Percentiles rank a stretch among this genome's conserved stretches.
phyloP scores from a whole-genome alignment of 1,284 basidiomycete species.

The Sporisorium iseilematis-ciliati region DNA sequence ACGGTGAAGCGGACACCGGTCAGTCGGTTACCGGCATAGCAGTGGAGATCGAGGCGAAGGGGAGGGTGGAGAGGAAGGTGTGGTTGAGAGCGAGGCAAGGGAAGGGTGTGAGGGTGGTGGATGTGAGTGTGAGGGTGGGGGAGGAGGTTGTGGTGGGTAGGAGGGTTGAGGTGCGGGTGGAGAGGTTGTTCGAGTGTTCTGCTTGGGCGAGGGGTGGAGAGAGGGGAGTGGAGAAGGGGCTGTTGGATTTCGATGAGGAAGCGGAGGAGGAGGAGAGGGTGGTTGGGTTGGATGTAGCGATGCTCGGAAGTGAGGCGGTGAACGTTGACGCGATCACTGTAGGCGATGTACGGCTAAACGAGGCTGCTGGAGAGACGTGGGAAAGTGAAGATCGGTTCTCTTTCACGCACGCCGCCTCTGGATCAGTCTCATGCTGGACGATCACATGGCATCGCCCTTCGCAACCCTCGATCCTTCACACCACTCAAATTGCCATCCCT shows the following conservation, averaged over 20 bases:
- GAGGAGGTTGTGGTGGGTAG: constrained; percentile 11
- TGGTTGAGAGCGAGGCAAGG: constrained; percentile 19
- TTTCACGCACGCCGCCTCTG: constrained; percentile 1
- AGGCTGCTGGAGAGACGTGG: constrained; percentile 19
- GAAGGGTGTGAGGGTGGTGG: constrained; percentile 12
- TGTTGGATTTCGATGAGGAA: constrained; percentile 21
- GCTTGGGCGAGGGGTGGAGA: background rate
- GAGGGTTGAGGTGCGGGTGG: constrained; percentile 7
- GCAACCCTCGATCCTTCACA: background rate
- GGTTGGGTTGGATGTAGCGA: constrained; percentile 26
- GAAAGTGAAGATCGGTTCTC: constrained; percentile 13
- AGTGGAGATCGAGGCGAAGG: constrained; percentile 6
- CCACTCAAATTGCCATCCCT: constrained; percentile 13
- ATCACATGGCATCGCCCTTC: constrained; percentile 15
- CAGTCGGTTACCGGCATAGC: background rate
- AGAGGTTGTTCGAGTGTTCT: constrained; percentile 9
- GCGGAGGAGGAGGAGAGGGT: background rate
- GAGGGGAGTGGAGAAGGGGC: background rate
- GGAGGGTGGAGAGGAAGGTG: constrained; percentile 5
- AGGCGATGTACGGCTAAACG: background rate
- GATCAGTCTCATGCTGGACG: background rate
- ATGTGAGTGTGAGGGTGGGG: constrained; percentile 12
- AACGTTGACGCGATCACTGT: constrained; percentile 7
- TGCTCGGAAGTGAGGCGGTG: constrained; percentile 10
- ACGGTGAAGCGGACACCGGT: background rate